Base-by-base conservation (phyloP, 352 stramenopile species). In the Phytophthora colocasiae region DNA sequence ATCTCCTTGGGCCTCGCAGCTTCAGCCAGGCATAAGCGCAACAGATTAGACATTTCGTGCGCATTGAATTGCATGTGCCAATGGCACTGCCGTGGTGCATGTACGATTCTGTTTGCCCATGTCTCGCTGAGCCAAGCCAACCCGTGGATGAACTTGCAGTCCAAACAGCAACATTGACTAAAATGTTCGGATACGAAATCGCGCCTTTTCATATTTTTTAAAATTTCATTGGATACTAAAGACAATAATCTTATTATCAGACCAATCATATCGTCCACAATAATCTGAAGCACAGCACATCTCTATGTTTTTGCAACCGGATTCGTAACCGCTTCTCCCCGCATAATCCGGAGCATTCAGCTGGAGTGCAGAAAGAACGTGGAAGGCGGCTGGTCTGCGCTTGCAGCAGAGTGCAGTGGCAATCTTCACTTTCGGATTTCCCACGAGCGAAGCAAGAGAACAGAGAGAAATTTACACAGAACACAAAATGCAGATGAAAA, bases 361-460 rank as follows among this genome's bases (percentile, higher is more conserved):
- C 17, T 38, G 45, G 47, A 43, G 55, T 40, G 56, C 43, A 62
- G 46, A 66, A 36, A 36, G 31, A 36, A 36, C 11, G 31, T 36
- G 44, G 22, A 58, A 46, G 57, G 52, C 50, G 44, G 56, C 49
- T 56, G 29, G 41, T 57, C 45, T 46, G 52, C 12, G 49, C 9
- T 41, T 22, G 22, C 22, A 22, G 60, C 60, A 19, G 31, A 57
- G 46, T 49, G 57, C 46, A 9, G 19, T 46, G n/a, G 27, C 38
- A 59, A 46, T 52, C 50, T 66, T 68, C 58, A 68, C 40, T 72
- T 72, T 56, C 51, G 50, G 51, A 52, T 67, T 67, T 67, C 22
- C 50, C 19, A 34, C 49, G 27, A 49, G 51, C 39, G 2, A 15
- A 59, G 39, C 38, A 55, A 55, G 12, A 15, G n/a, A 24, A 50